Conservation (phyloP, 805 yeast species). For the Lachancea nothofagi region DNA sequence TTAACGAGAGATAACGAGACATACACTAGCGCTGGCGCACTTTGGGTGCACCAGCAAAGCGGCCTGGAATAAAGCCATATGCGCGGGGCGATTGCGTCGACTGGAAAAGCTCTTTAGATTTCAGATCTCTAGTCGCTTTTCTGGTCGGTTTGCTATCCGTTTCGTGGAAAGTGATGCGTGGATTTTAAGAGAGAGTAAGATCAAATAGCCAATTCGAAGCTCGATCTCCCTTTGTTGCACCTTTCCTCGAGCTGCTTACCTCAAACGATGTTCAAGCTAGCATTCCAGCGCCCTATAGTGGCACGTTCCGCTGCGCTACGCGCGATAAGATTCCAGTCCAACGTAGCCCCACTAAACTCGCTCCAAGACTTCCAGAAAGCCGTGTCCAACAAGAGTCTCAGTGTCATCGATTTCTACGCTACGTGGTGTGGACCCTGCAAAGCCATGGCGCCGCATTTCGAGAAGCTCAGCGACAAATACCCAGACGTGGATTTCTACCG, state of each 20-base stretch:
- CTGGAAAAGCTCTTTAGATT: too few relatives aligned
- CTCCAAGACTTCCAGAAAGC: slow-evolving; percentile 35
- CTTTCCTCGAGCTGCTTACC: too few relatives aligned
- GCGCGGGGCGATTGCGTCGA: too few relatives aligned
- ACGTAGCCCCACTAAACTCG: slow-evolving; percentile 33
- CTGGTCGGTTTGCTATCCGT: too few relatives aligned
- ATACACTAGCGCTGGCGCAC: too few relatives aligned
- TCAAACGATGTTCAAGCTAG: slow-evolving; percentile 1
- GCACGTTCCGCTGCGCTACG: background rate
- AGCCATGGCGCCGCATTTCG: slow-evolving; percentile 57
- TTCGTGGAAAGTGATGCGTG: too few relatives aligned
- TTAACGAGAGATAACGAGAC: slow-evolving; percentile 5
- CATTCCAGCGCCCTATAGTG: background rate
- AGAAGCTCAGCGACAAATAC: slow-evolving; percentile 36
- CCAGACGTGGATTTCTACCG: slow-evolving; percentile 52
- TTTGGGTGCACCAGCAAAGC: background rate
- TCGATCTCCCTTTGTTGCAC: too few relatives aligned
- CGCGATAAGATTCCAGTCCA: slow-evolving; percentile 9
- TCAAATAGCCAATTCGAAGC: too few relatives aligned
- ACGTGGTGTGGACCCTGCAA: slow-evolving; percentile 79
- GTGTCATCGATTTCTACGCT: slow-evolving; percentile 62
- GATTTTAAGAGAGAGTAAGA: too few relatives aligned
- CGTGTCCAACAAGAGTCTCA: slow-evolving; percentile 36
- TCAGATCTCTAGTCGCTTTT: too few relatives aligned
- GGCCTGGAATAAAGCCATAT: background rate